Conservation (phyloP, 2,329 filamentous ascomycete genomes). For the Pestalotiopsis sp. region DNA sequence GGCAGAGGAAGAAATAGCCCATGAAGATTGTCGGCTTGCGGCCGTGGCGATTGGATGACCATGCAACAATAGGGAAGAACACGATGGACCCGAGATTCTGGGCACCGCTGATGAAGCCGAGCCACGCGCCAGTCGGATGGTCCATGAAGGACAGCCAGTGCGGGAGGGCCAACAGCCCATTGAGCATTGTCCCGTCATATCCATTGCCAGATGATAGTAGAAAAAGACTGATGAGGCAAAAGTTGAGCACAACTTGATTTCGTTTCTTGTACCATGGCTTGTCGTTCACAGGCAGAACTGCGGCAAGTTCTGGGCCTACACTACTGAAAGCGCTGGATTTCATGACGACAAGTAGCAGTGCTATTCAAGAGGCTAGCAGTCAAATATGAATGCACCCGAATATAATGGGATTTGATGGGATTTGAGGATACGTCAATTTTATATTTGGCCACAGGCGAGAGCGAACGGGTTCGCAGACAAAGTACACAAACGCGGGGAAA, state of each 20-base stretch:
- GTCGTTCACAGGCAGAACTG: background rate
- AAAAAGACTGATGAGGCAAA: constrained; percentile 20
- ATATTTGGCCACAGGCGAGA: background rate
- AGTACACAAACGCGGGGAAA: background rate
- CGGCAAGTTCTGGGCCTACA: background rate
- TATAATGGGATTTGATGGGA: background rate
- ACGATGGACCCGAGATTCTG: constrained; percentile 42
- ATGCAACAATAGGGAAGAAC: constrained; percentile 36
- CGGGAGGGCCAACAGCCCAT: constrained; percentile 43
- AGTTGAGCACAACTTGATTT: background rate
- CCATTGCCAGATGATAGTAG: constrained; percentile 34
- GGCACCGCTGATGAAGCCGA: constrained; percentile 40
- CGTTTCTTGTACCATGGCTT: background rate
- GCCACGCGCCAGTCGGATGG: constrained; percentile 35
- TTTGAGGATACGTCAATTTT: background rate
- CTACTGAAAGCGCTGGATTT: background rate
- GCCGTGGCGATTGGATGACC: constrained; percentile 39
- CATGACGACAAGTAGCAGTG: background rate
- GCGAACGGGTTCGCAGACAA: background rate
- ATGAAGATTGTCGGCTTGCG: constrained; percentile 35
- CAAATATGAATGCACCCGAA: background rate
- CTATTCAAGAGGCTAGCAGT: background rate
- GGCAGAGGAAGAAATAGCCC: constrained; percentile 32
- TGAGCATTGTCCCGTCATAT: constrained; percentile 33
- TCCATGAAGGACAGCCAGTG: constrained; percentile 45